Evolutionary conservation across 352 stramenopile species (phyloP).

Genomic region (Globisporangium perplexum): DNA sequence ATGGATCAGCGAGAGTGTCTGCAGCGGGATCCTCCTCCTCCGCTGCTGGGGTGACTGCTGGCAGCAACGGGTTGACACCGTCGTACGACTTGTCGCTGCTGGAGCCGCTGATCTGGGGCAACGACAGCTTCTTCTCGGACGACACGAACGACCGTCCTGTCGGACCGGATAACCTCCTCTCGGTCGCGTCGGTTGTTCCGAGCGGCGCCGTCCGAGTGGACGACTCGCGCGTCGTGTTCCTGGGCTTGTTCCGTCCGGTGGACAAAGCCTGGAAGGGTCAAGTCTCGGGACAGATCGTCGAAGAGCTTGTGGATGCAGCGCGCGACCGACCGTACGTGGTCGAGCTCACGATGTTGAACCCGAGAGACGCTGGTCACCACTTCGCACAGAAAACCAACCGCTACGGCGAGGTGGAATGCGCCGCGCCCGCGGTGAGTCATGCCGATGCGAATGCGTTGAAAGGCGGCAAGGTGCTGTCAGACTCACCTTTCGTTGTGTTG

Average conservation of each 20-base stretch:
- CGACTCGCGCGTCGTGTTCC: slow-evolving; percentile 37
- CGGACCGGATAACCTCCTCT: slow-evolving; percentile 17
- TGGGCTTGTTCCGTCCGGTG: slow-evolving; percentile 59
- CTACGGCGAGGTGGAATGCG: slow-evolving; percentile 71
- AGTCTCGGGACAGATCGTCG: slow-evolving; percentile 50
- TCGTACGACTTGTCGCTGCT: slow-evolving; percentile 76
- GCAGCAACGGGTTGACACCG: slow-evolving; percentile 23
- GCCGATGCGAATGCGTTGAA: background rate
- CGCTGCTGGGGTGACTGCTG: slow-evolving; percentile 11
- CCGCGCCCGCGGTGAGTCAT: slow-evolving; percentile 47
- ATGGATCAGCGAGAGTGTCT: slow-evolving; percentile 18
- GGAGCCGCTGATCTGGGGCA: slow-evolving; percentile 63
- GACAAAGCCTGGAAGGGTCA: slow-evolving; percentile 41
- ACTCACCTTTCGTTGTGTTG: slow-evolving; percentile 1
- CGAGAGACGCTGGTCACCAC: slow-evolving; percentile 49
- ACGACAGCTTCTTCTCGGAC: slow-evolving; percentile 45
- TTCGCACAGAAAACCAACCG: slow-evolving; percentile 61
- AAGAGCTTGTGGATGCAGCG: slow-evolving; percentile 45
- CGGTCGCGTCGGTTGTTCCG: slow-evolving; percentile 30
- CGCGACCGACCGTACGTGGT: slow-evolving; percentile 51
- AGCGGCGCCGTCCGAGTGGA: slow-evolving; percentile 43
- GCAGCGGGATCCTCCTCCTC: slow-evolving; percentile 19
- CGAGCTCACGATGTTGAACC: slow-evolving; percentile 47
- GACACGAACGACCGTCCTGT: slow-evolving; percentile 26
- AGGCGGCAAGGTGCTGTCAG: background rate